Base-by-base conservation (phyloP, 768 basidiomycete genomes). In the Lanmaoa pseudosensibilis region DNA sequence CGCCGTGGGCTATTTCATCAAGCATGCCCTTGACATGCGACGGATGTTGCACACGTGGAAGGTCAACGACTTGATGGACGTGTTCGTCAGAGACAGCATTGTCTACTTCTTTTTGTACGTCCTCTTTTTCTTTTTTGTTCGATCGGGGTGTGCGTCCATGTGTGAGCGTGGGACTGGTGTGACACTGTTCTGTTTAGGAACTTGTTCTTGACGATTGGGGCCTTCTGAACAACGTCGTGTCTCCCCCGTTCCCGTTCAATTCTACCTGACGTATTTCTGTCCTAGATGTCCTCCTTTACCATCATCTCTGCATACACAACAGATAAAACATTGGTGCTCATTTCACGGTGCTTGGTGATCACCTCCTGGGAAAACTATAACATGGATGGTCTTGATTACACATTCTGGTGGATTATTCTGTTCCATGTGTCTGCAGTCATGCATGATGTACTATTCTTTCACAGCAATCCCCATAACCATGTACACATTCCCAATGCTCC, bases 31-130 rank as follows among this genome's bases (percentile, higher is more conserved):
- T 0, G 55, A 59, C 3, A 56, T 50, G 51, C 45, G 46, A 16
- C 55, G 40, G 7, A 54, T 56, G 54, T 15, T 52, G 19, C 10
- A 39, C 39, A 33, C 39, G 18, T 64, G 65, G 58, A 54, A 45
- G 10, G 46, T 55, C 2, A 47, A 40, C 48, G 65, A 56, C 18
- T 18, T 66, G 30, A 58, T 66, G 59, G 41, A 43, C 33, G 48
- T 61, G 27, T 57, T 66, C 38, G 51, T 50, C 16, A 41, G 49
- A 25, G 65, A 66, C 30, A 67, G 54, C 41, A 66, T 57, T 27
- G 4, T 64, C 41, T 65, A 61, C 6, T 64, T 59, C 55, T 56
- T 56, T 23, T 23, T 67, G 65, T 67, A 27, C 33, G 65, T 54
- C 6, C n/a, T 27, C 11, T 5, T 25, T 41, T 52, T 9, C 10